Evolutionary conservation across 805 yeast species (phyloP), one percentile per base, ranked within the genome.

Genomic region (Teunomyces stri): DNA sequence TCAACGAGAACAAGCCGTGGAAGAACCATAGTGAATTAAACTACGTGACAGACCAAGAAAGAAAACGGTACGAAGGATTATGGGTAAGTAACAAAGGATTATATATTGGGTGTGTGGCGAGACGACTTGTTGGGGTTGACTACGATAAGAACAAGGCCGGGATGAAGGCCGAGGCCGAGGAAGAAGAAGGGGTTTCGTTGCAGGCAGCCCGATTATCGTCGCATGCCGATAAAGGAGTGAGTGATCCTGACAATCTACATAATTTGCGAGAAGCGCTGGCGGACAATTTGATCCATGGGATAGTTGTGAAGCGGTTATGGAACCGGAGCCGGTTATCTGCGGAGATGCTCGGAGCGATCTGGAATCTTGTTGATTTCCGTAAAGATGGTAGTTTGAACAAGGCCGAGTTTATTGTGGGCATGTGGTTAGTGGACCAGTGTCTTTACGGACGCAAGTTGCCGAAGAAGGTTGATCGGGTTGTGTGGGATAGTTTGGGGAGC

Each of bases 361-460:
- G 89, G 89, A 79, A 81, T 42, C 72, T 85, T 56, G 92, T 91
- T 4, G 89, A 79, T 60, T 75, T 68, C 46, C 64, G 82, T 54
- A 65, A 71, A 40, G 94, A 87, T 61, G 96, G 96, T 0, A 80
- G 87, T 0, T 69, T 94, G 46, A 85, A 84, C 54, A 80, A 88
- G 51, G 84, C 82, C 31, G 92, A 91, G 52, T 94, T 94, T 58
- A 69, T 92, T 28, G 92, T 91, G n/a, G 99, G 99, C 0, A 91
- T 88, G 87, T 94, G 99, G 99, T 67, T 91, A 4, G 91, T 94
- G 2, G 99, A 94, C 64, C 99, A 94, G 66, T 88, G 97, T 61
- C 72, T 94, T 11, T 94, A 92, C 61, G 99, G 99, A 0, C 75
- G 96, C 34, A 94, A 94, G 62, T 69, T 94, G 42, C 98, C 99